Percentiles rank a stretch among this genome's conserved stretches.
Conservation (phyloP, 345 rosid species). For the Aquilaria yunnanensis region DNA sequence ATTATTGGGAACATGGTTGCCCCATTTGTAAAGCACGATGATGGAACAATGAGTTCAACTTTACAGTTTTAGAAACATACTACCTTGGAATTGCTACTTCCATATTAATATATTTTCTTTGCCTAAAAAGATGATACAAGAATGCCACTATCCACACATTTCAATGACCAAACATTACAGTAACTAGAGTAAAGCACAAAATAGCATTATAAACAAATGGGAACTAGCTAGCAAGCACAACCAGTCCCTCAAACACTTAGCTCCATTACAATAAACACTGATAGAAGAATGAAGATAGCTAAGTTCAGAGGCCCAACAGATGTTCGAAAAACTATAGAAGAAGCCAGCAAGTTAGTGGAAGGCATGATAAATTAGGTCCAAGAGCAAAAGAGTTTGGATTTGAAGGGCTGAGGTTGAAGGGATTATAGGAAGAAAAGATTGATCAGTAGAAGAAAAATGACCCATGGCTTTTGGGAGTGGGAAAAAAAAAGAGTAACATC, state of each 20-base stretch:
- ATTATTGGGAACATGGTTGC: too few relatives aligned
- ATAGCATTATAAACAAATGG: too few relatives aligned
- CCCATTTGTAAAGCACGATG: too few relatives aligned
- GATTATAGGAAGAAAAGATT: conserved; percentile 58
- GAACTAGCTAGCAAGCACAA: conserved; percentile 1
- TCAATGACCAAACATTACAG: conserved; percentile 11
- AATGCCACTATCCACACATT: background rate
- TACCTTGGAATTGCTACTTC: too few relatives aligned
- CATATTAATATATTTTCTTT: too few relatives aligned
- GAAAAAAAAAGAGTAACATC: conserved; percentile 41
- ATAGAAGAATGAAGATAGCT: conserved; percentile 19
- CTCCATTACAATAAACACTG: conserved; percentile 21
- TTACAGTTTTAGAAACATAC: too few relatives aligned
- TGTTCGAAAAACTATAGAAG: conserved; percentile 25
- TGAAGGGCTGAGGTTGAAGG: conserved; percentile 79
- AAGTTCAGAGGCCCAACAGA: conserved; percentile 11
- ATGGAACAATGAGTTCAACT: too few relatives aligned
- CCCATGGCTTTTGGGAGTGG: conserved; percentile 28
- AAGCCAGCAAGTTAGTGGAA: conserved; percentile 37
- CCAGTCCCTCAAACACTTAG: conserved; percentile 16
- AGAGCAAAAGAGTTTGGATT: conserved; percentile 51
- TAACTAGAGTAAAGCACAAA: too few relatives aligned
- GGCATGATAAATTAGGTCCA: conserved; percentile 31
- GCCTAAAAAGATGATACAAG: too few relatives aligned
- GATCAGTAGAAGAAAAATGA: conserved; percentile 24